Conservation (phyloP, 164 flowering plant species). For the Euptelea pleiosperma region DNA sequence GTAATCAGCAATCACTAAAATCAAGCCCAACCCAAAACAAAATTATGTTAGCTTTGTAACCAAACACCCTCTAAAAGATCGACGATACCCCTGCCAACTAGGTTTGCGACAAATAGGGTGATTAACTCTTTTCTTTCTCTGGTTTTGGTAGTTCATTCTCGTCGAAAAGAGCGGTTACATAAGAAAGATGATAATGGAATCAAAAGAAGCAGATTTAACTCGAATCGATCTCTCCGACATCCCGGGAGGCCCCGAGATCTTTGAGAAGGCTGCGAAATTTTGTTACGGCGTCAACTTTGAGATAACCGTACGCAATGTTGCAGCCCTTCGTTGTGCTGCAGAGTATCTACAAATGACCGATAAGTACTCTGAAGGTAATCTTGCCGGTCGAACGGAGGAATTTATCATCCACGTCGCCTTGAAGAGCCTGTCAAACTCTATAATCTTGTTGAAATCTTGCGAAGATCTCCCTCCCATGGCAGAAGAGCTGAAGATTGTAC, state of each 20-base stretch:
- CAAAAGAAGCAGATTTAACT: slow-evolving; percentile 51
- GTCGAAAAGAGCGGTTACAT: slow-evolving; percentile 87
- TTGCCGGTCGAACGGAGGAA: slow-evolving; percentile 72
- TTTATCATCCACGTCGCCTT: slow-evolving; percentile 69
- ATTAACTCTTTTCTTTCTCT: too few species aligned
- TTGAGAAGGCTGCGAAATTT: slow-evolving; percentile 90
- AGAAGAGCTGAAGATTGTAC: slow-evolving; percentile 58
- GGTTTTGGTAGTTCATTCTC: slow-evolving; percentile 85
- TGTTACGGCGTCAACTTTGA: slow-evolving; percentile 93
- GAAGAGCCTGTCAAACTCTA: slow-evolving; percentile 61
- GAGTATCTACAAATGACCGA: slow-evolving; percentile 91
- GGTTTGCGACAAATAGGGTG: too few species aligned
- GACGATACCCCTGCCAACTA: too few species aligned
- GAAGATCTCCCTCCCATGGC: slow-evolving; percentile 70
- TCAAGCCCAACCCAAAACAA: too few species aligned
- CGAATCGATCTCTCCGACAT: slow-evolving; percentile 58
- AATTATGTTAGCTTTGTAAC: too few species aligned
- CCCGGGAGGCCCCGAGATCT: slow-evolving; percentile 86
- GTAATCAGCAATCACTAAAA: too few species aligned
- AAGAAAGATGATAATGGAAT: slow-evolving; percentile 58
- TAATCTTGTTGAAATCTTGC: slow-evolving; percentile 71
- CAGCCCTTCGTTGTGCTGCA: slow-evolving; percentile 83
- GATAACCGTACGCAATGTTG: slow-evolving; percentile 80
- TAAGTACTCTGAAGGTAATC: slow-evolving; percentile 55
- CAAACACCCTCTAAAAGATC: too few species aligned